A percentile compares a stretch with the other conserved stretches of the same genome.
phyloP scores from a whole-genome alignment of 75 land plant genomes.

The Gnetum montanum region DNA sequence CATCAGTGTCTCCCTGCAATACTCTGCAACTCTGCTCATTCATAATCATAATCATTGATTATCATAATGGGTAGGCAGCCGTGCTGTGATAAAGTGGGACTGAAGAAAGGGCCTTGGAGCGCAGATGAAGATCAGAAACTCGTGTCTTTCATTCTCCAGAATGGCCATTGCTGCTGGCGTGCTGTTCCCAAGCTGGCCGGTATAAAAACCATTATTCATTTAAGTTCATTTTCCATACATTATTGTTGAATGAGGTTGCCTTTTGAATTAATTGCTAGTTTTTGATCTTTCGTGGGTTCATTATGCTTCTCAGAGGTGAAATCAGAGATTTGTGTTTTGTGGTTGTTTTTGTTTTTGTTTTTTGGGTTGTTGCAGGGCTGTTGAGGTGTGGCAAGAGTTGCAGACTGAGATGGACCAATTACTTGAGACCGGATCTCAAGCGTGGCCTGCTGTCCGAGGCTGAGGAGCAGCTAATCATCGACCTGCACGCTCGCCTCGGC shows the following conservation, averaged over 20 bases:
- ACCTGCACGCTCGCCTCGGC: conserved; percentile 69
- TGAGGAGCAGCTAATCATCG: conserved; percentile 69
- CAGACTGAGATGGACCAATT: conserved; percentile 61
- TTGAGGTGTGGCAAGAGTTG: conserved; percentile 70
- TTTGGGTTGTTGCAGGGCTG: conserved; percentile 28
- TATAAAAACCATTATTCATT: background rate
- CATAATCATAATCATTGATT: background rate
- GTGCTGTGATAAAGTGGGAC: conserved; percentile 29
- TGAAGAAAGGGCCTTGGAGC: conserved; percentile 35
- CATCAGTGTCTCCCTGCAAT: too few species aligned
- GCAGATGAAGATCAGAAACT: conserved; percentile 34
- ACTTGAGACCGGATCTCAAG: conserved; percentile 68
- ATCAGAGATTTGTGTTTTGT: background rate
- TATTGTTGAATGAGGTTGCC: background rate
- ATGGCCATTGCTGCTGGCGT: conserved; percentile 31
- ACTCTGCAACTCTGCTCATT: too few species aligned
- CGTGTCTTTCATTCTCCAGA: conserved; percentile 19
- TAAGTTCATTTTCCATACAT: background rate
- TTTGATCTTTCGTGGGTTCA: background rate
- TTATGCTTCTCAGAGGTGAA: background rate
- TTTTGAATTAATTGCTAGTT: background rate
- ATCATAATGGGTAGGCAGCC: conserved; percentile 27
- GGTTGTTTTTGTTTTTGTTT: background rate
- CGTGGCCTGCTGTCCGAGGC: conserved; percentile 52
- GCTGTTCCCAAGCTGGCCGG: conserved; percentile 35